Base-by-base conservation (phyloP, 2,329 filamentous ascomycete genomes). In the Ramularia endophylla region DNA sequence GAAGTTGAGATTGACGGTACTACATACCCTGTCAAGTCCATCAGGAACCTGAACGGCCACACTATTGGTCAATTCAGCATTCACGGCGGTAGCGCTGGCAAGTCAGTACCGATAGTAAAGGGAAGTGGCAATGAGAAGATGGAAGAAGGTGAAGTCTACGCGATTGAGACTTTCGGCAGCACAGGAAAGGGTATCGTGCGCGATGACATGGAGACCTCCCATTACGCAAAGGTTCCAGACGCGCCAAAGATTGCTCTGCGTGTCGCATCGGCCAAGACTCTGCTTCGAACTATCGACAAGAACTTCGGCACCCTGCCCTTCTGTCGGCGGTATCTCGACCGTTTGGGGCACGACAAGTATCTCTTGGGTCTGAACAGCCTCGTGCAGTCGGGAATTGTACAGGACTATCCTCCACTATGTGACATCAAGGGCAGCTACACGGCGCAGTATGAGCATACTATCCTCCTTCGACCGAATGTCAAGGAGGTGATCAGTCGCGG, bases 221-320 rank as follows among this genome's bases (percentile, higher is more conserved):
- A 65, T 44, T 65, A 65, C 50, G 60, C 61, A 27, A 56, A 54
- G 38, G 52, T 59, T 19, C 49, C 53, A 16, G 59, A 65, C 37
- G 62, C 62, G 15, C 60, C 62, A 4, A 62, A 63, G 37, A 59
- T 61, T n/a, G 58, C 62, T 5, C 52, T 65, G 13, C 49, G 61
- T 12, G 68, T 78, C 8, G 63, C 70, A 3, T 75, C 73, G 1
- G 78, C 79, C 9, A 78, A 74, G 44, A 68, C 70, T 5, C 57
- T 83, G 29, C 67, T 77, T 46, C 76, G 74, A 52, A 74, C 67
- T 0, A 81, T 83, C 52, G 69, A 74, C 36, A 72, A 77, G 51
- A 79, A 81, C 44, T 83, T 83, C 43, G 75, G 77, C 15, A 78
- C 73, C 1, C 53, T 83, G 19, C 74, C 78, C 1, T 82, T 81